Evolutionary conservation across 805 yeast species (phyloP).

Genomic region (Candida ipomoeae): DNA sequence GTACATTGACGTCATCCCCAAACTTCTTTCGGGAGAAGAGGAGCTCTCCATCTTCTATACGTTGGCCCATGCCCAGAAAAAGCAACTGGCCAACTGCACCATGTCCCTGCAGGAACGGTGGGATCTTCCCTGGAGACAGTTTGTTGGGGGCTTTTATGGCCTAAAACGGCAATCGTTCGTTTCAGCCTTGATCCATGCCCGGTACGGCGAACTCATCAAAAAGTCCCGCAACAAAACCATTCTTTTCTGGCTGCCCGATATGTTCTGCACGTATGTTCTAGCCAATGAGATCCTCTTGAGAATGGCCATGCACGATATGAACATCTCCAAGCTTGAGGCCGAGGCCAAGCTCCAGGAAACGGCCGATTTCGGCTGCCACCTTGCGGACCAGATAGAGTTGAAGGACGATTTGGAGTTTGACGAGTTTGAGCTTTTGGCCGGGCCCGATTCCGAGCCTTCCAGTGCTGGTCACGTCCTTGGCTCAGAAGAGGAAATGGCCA

Average conservation of each 20-base stretch:
- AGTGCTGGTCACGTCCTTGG: not conserved
- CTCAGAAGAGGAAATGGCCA: not conserved
- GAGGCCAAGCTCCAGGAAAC: constrained; percentile 46
- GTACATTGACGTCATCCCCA: constrained; percentile 30
- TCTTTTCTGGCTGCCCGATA: constrained; percentile 56
- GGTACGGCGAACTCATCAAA: constrained; percentile 21
- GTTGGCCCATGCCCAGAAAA: constrained; percentile 41
- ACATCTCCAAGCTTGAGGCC: constrained; percentile 37
- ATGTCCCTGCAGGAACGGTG: constrained; percentile 47
- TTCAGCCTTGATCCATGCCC: constrained; percentile 36
- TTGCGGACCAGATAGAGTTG: constrained; percentile 30
- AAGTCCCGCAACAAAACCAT: constrained; percentile 39
- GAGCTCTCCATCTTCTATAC: constrained; percentile 47
- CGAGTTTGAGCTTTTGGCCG: constrained; percentile 7
- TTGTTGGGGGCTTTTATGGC: constrained; percentile 61
- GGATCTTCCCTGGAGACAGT: constrained; percentile 42
- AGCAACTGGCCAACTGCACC: constrained; percentile 36
- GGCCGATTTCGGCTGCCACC: constrained; percentile 41
- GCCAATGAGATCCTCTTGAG: constrained; percentile 60
- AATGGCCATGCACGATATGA: constrained; percentile 46
- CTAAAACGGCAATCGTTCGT: constrained; percentile 51
- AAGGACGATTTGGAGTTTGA: constrained; percentile 25
- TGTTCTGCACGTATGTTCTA: constrained; percentile 54
- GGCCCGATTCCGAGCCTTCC: not conserved
- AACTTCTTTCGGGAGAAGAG: constrained; percentile 40